A percentile compares a stretch with the other conserved stretches of the same genome.
These are phyloP conservation scores for Clonostachys rosea DNA, from an alignment of 2,329 filamentous ascomycete species.

Conservation along the genomic window DNA sequence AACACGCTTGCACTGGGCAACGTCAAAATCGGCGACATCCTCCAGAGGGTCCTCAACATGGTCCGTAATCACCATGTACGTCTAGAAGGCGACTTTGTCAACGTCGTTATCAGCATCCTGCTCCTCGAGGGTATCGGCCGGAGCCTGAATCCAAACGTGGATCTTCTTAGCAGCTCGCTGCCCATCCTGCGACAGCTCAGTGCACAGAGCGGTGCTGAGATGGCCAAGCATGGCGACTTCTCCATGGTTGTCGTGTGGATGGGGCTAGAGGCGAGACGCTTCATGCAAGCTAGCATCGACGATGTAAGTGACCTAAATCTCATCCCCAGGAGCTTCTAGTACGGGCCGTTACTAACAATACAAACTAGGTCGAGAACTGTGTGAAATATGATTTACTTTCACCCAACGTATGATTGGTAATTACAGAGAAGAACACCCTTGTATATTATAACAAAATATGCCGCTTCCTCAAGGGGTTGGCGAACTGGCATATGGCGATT, in stretches of 20 bases:
- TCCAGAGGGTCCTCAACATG: constrained; percentile 88
- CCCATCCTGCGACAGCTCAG: constrained; percentile 88
- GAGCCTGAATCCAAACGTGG: constrained; percentile 78
- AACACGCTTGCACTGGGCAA: constrained; percentile 87
- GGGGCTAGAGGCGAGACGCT: constrained; percentile 81
- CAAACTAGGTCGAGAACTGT: constrained; percentile 68
- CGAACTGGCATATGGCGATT: no score
- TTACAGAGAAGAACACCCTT: not conserved
- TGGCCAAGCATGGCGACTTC: constrained; percentile 69
- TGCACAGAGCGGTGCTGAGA: constrained; percentile 66
- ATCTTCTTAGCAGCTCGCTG: constrained; percentile 79
- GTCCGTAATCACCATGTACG: constrained; percentile 89
- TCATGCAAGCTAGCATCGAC: constrained; percentile 85
- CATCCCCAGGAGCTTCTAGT: not conserved
- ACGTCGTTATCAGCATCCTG: constrained; percentile 92
- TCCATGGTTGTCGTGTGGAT: constrained; percentile 90
- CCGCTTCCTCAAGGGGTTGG: no score
- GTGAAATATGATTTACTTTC: constrained; percentile 88
- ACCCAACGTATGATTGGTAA: constrained; percentile 65
- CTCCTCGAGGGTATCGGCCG: constrained; percentile 92
- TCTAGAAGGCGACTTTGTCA: constrained; percentile 95
- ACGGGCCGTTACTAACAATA: constrained; percentile 4
- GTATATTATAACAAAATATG: no score
- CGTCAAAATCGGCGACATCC: constrained; percentile 92
- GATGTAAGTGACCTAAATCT: constrained; percentile 56